Evolutionary conservation across 2,329 filamentous ascomycete species (phyloP), one percentile per base, ranked within the genome.

Genomic region (Daldinia eschscholtzii): DNA sequence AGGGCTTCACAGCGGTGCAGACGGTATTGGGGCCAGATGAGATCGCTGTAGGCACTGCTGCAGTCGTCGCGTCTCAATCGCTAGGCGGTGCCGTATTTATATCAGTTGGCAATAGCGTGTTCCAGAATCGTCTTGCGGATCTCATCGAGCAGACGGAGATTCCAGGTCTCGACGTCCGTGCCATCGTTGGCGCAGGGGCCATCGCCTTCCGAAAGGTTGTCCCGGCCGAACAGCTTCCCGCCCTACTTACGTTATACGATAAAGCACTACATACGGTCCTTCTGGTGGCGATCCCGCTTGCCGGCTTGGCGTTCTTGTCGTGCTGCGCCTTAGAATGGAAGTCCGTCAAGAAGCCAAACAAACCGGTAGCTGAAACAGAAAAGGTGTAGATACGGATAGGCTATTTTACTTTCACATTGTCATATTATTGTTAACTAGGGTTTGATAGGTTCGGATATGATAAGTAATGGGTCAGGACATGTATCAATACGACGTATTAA

Each of bases 1-100:
- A 81, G 64, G 76, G 79, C 20, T 78, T 81, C 65, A 80, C 79
- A 9, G 80, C 81, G 2, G 79, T 80, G 13, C 81, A 82, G 68
- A 80, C 81, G 10, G 80, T 82, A 6, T 76, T 82, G n/a, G 73
- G 71, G 2, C 65, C 76, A 1, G 76, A 79, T 0, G 81, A 84
- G 53, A 73, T 84, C 3, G 76, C 82, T 0, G 79, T 83, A 18
- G 83, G 81, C 50, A 83, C 80, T 1, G 79, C 82, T 0, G 75
- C 78, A 4, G 79, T 84, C 9, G 77, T 84, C n/a, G 80, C 80
- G 2, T 76, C 78, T 15, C 82, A 84, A 68, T 81, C 79, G 15
- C 76, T 85, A 0, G 82, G 82, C 5, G 83, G 81, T n/a, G 81
- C 83, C 1, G 70, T 84, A 9, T 84, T 84, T 68, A 79, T 84